A percentile compares a stretch with the other conserved stretches of the same genome.
These are phyloP conservation scores for Beauveria sp. DNA, from an alignment of 2,329 filamentous ascomycete species.

Conservation along the genomic window DNA sequence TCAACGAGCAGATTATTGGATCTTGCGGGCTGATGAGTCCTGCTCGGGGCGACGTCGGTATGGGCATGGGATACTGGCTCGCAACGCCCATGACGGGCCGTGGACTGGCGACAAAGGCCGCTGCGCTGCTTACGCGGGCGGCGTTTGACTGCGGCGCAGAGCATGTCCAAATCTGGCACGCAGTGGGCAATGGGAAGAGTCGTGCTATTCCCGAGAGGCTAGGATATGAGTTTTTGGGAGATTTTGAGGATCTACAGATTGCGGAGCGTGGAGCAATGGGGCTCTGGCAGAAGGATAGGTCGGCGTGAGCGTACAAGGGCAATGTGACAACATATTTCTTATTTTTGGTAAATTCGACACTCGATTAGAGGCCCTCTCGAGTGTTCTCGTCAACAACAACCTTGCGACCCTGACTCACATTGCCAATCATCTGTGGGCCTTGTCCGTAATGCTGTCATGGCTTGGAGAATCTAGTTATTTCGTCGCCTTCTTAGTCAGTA, in stretches of 20 bases:
- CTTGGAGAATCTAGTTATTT: no score
- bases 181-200: constrained; percentile 12
- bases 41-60: neutral
- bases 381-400: no score
- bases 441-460: no score
- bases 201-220: constrained; percentile 10
- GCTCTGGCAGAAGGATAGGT: neutral
- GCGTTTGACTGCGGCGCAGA: constrained; percentile 14
- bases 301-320: no score
- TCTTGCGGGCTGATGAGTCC: constrained; percentile 14
- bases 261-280: neutral
- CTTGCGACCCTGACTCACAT: no score
- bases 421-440: no score
- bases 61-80: constrained; percentile 17
- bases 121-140: constrained; percentile 10
- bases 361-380: no score
- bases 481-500: no score
- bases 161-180: constrained; percentile 15
- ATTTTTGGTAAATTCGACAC: no score
- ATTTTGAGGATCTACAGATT: neutral
- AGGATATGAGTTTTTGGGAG: constrained; percentile 9
- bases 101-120: constrained; percentile 14
- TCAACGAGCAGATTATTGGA: constrained; percentile 7
- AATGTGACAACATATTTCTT: no score
- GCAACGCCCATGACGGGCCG: constrained; percentile 14